These are phyloP conservation scores for Amesomyces nigricolor DNA, from an alignment of 2,329 filamentous ascomycete genomes.

Conservation along the genomic window DNA sequence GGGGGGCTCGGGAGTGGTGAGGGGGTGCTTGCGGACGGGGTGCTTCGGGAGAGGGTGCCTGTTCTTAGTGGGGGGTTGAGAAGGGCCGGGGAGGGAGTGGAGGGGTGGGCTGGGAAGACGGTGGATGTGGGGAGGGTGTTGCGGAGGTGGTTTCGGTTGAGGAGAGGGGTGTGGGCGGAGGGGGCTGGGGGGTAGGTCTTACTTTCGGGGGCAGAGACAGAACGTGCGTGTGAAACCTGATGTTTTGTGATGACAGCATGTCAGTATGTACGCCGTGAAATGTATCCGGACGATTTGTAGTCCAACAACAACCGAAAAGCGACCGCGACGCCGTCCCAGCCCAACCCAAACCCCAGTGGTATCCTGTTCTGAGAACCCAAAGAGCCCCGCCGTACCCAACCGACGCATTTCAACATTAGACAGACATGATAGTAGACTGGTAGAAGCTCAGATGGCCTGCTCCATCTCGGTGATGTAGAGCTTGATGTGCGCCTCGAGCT, in stretches of 20 bases:
- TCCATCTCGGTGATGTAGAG: constrained; percentile 99
- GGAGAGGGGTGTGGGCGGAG: constrained; percentile 32
- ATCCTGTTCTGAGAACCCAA: constrained; percentile 24
- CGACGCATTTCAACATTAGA: constrained; percentile 28
- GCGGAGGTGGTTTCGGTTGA: constrained; percentile 60
- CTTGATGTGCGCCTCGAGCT: constrained; percentile 96
- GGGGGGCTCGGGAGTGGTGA: constrained; percentile 24
- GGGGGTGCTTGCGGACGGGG: neutral
- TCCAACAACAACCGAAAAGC: neutral
- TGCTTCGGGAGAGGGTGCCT: constrained; percentile 51
- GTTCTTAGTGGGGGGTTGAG: constrained; percentile 54
- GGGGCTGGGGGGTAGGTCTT: constrained; percentile 18
- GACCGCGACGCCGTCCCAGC: constrained; percentile 6
- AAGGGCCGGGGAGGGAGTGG: constrained; percentile 36
- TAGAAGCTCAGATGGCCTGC: constrained; percentile 57
- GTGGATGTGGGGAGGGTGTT: constrained; percentile 54
- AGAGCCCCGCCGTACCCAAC: constrained; percentile 12
- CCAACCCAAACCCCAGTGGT: constrained; percentile 28
- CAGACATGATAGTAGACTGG: constrained; percentile 5
- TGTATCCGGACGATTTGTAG: neutral
- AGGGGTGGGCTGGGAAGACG: constrained; percentile 53
- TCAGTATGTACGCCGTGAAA: neutral
- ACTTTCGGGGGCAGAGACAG: neutral
- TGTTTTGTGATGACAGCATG: neutral
- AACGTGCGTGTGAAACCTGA: neutral